Percentiles rank a stretch among this genome's conserved stretches.
phyloP scores from a whole-genome alignment of 2,329 filamentous ascomycete species.

The Beauveria varroae region DNA sequence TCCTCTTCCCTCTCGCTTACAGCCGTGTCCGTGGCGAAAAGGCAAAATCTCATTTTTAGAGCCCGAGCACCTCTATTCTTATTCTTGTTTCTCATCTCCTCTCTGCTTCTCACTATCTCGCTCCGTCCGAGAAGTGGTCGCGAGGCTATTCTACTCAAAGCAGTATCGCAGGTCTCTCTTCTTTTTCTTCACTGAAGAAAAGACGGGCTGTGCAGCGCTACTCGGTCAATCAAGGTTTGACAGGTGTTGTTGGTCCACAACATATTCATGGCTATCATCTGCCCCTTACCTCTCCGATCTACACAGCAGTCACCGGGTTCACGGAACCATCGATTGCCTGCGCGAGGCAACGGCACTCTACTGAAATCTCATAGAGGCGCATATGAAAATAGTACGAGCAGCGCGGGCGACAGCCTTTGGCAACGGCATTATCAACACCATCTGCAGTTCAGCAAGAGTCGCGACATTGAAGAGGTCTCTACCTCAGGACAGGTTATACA shows the following conservation, averaged over 20 bases:
- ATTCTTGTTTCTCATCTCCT: not conserved
- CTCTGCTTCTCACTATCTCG: not conserved
- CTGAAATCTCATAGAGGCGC: not conserved
- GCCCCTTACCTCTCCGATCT: not conserved
- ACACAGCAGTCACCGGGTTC: not conserved
- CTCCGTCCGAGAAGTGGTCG: no score
- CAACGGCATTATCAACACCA: not conserved
- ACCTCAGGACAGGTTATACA: not conserved
- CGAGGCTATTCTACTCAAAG: not conserved
- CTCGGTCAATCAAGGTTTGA: not conserved
- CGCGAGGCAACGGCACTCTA: not conserved
- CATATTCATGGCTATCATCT: not conserved
- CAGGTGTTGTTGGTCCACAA: not conserved
- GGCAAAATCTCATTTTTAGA: not conserved
- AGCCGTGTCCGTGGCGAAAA: not conserved
- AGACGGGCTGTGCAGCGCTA: not conserved
- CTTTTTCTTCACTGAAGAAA: not conserved
- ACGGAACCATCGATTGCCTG: not conserved
- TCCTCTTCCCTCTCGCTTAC: not conserved
- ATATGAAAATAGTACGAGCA: not conserved
- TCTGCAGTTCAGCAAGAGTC: not conserved
- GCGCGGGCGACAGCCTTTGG: no score
- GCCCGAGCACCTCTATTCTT: not conserved
- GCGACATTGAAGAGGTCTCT: not conserved
- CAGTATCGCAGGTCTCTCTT: not conserved